phyloP scores from a whole-genome alignment of 805 yeast species.

The Starmera quercuum region DNA sequence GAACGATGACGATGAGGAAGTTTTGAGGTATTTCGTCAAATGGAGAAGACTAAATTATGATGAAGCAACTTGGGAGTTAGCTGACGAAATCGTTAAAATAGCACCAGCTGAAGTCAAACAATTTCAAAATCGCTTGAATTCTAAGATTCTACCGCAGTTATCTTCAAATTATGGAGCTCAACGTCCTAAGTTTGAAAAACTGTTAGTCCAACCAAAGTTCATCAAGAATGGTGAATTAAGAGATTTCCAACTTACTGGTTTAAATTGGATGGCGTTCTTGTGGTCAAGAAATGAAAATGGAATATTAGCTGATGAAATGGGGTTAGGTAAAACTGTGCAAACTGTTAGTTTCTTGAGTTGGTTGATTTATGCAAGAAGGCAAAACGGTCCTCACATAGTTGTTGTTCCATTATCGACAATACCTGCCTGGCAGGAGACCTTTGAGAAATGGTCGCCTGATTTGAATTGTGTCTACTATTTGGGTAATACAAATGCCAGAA shows the following conservation, averaged over 20 bases:
- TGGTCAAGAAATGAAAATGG: constrained; percentile 99
- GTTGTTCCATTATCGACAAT: constrained; percentile 95
- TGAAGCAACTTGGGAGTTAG: constrained; percentile 95
- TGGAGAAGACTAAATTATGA: constrained; percentile 94
- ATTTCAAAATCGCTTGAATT: constrained; percentile 72
- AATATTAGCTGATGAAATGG: constrained; percentile 98
- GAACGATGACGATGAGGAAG: constrained; percentile 55
- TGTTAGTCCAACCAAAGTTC: constrained; percentile 79
- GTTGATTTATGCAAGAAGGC: constrained; percentile 92
- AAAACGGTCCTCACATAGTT: constrained; percentile 93
- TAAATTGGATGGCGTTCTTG: constrained; percentile 98
- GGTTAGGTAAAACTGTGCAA: constrained; percentile 95
- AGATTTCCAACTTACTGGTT: constrained; percentile 96
- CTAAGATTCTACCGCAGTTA: constrained; percentile 76
- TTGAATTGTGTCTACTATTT: constrained; percentile 85
- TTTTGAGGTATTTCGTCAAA: constrained; percentile 77
- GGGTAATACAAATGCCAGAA: constrained; percentile 86
- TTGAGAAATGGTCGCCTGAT: constrained; percentile 97
- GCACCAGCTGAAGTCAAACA: constrained; percentile 81
- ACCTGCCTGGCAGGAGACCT: constrained; percentile 99
- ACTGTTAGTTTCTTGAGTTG: constrained; percentile 92
- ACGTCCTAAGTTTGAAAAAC: constrained; percentile 86
- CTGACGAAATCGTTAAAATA: constrained; percentile 73
- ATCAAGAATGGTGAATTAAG: constrained; percentile 87
- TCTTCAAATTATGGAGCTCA: constrained; percentile 67